Percentiles rank a stretch among this genome's conserved stretches.
Conservation (phyloP, 805 yeast genomes). For the Helenozyma baotianmanensis region DNA sequence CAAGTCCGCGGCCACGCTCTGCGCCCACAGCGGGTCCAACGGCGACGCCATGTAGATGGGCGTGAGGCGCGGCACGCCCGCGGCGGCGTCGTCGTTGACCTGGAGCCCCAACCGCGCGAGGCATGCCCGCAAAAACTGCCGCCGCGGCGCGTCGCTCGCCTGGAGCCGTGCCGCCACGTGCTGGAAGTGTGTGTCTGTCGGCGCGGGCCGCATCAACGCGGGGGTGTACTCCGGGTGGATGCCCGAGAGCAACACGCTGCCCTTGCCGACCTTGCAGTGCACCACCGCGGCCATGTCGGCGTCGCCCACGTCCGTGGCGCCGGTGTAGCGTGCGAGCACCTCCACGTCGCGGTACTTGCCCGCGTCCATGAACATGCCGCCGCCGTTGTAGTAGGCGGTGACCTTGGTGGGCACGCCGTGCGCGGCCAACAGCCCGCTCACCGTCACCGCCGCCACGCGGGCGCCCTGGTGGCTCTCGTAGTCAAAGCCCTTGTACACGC, state of each 20-base stretch:
- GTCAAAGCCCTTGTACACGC: slow-evolving; percentile 73
- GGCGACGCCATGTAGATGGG: slow-evolving; percentile 56
- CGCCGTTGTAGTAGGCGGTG: slow-evolving; percentile 76
- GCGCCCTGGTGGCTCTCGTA: slow-evolving; percentile 80
- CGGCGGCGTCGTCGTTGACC: slow-evolving; percentile 50
- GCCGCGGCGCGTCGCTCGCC: slow-evolving; percentile 44
- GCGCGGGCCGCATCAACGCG: slow-evolving; percentile 36
- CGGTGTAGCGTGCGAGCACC: slow-evolving; percentile 66
- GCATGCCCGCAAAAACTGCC: slow-evolving; percentile 52
- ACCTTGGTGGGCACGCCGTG: slow-evolving; percentile 17
- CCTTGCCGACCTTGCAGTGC: slow-evolving; percentile 63
- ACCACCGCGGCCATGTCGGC: slow-evolving; percentile 65
- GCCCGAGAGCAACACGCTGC: slow-evolving; percentile 74
- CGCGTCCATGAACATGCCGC: slow-evolving; percentile 80
- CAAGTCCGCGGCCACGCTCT: slow-evolving; percentile 32
- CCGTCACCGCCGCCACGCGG: slow-evolving; percentile 46
- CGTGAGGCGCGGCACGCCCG: slow-evolving; percentile 59
- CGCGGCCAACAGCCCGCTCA: slow-evolving; percentile 19
- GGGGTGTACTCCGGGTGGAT: slow-evolving; percentile 87
- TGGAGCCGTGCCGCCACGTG: slow-evolving; percentile 33
- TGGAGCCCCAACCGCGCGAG: slow-evolving; percentile 60
- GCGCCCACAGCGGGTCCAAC: slow-evolving; percentile 26
- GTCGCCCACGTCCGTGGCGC: slow-evolving; percentile 48
- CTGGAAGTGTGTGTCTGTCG: slow-evolving; percentile 23
- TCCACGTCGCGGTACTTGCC: slow-evolving; percentile 55